phyloP scores from a whole-genome alignment of 2,329 filamentous ascomycete species.

The Cladophialophora exuberans region DNA sequence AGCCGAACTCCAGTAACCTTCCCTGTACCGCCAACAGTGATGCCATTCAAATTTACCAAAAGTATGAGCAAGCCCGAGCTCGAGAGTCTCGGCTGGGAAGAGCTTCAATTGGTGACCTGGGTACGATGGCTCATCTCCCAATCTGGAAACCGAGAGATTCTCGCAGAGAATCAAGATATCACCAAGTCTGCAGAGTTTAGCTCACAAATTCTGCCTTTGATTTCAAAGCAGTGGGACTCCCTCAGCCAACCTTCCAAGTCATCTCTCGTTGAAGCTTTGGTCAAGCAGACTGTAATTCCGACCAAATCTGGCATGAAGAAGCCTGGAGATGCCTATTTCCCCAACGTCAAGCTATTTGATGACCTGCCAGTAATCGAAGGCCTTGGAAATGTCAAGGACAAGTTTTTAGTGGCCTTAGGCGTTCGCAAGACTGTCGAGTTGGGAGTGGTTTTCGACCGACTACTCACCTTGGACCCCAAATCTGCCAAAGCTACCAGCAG shows the following conservation, averaged over 20 bases:
- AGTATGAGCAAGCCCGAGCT: slow-evolving; percentile 69
- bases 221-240: slow-evolving; percentile 92
- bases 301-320: slow-evolving; percentile 88
- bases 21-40: slow-evolving; percentile 77
- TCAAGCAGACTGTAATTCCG: slow-evolving; percentile 75
- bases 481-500: slow-evolving; percentile 39
- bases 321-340: slow-evolving; percentile 86
- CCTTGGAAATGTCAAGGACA: slow-evolving; percentile 83
- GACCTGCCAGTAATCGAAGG: slow-evolving; percentile 82
- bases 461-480: slow-evolving; percentile 62
- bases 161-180: slow-evolving; percentile 68
- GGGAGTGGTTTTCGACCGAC: slow-evolving; percentile 85
- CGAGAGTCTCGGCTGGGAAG: slow-evolving; percentile 81
- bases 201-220: slow-evolving; percentile 71
- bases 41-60: slow-evolving; percentile 83
- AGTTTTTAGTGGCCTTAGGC: slow-evolving; percentile 79
- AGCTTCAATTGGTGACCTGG: slow-evolving; percentile 85
- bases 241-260: slow-evolving; percentile 68
- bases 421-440: slow-evolving; percentile 95
- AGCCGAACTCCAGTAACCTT: slow-evolving; percentile 78
- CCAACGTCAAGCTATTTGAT: slow-evolving; percentile 91
- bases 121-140: slow-evolving; percentile 76
- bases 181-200: slow-evolving; percentile 75
- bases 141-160: slow-evolving; percentile 57
- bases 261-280: slow-evolving; percentile 66